phyloP scores from a whole-genome alignment of 2,329 filamentous ascomycete species.

The Metarhizium sp. region DNA sequence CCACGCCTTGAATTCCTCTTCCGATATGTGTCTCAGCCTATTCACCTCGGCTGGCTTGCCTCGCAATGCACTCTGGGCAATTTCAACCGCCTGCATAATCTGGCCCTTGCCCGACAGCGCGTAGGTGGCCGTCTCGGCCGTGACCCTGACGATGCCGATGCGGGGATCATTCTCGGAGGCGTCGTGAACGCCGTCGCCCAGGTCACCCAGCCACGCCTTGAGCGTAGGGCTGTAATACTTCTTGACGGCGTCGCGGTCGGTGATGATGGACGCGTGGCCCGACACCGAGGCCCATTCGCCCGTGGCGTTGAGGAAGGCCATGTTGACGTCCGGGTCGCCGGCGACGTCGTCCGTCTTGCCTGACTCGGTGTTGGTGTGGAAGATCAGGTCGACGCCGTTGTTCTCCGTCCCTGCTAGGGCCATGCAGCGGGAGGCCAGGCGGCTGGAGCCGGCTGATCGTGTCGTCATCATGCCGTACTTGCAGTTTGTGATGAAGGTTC shows the following conservation, averaged over 20 bases:
- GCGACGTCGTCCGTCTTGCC: constrained; percentile 78
- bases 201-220: constrained; percentile 80
- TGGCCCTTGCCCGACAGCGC: constrained; percentile 53
- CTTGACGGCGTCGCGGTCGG: constrained; percentile 57
- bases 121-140: constrained; percentile 64
- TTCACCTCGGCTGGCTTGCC: constrained; percentile 66
- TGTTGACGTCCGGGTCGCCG: constrained; percentile 64
- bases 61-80: constrained; percentile 66
- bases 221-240: constrained; percentile 67
- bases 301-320: constrained; percentile 65
- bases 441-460: constrained; percentile 51
- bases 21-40: constrained; percentile 63
- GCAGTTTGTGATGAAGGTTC: constrained; percentile 57
- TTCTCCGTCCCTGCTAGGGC: constrained; percentile 73
- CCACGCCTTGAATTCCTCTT: constrained; percentile 57
- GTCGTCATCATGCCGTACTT: constrained; percentile 93
- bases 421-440: constrained; percentile 78
- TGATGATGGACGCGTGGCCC: constrained; percentile 60
- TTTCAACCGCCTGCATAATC: constrained; percentile 55
- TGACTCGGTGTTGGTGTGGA: constrained; percentile 86
- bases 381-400: constrained; percentile 72
- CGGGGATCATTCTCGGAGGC: constrained; percentile 74
- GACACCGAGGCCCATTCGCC: constrained; percentile 84
- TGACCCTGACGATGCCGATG: constrained; percentile 72
- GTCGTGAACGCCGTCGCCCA: constrained; percentile 75